These are phyloP conservation scores for Rhizopogon parksii DNA, from an alignment of 1,284 basidiomycete species.

Conservation along the genomic window DNA sequence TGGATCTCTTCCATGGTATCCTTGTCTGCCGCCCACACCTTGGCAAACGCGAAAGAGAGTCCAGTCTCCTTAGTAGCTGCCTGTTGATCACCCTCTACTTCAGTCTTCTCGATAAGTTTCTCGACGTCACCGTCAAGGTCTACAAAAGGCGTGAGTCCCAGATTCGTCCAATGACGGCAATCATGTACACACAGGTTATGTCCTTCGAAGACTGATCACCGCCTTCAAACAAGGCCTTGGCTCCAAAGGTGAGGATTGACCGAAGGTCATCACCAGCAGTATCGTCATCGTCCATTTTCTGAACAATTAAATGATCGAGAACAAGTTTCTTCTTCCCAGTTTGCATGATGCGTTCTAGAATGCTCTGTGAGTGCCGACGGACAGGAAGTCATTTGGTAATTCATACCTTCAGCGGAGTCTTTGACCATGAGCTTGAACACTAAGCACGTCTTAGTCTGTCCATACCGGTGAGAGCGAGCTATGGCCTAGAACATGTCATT, in stretches of 20 bases:
- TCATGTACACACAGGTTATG: slow-evolving; percentile 55
- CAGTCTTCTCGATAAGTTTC: slow-evolving; percentile 76
- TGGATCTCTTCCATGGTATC: slow-evolving; percentile 60
- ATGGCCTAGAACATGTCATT: slow-evolving; percentile 59
- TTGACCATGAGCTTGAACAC: slow-evolving; percentile 93
- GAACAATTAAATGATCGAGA: slow-evolving; percentile 87
- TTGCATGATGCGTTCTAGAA: slow-evolving; percentile 77
- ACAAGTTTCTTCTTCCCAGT: slow-evolving; percentile 87
- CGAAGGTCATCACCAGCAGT: slow-evolving; percentile 67
- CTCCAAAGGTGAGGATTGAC: slow-evolving; percentile 79
- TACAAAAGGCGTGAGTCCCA: slow-evolving; percentile 23
- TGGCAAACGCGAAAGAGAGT: slow-evolving; percentile 74
- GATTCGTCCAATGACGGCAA: neutral
- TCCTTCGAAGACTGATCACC: slow-evolving; percentile 47
- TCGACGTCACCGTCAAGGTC: slow-evolving; percentile 77
- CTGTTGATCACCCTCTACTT: slow-evolving; percentile 59
- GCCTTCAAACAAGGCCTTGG: slow-evolving; percentile 71
- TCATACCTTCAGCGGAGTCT: slow-evolving; percentile 76
- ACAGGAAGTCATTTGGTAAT: neutral
- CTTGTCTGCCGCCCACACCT: slow-evolving; percentile 80
- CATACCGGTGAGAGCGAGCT: slow-evolving; percentile 79
- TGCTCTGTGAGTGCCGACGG: slow-evolving; percentile 4
- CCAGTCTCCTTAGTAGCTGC: slow-evolving; percentile 39
- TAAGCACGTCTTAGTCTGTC: slow-evolving; percentile 75
- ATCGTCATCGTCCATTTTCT: slow-evolving; percentile 83